Evolutionary conservation across 1,284 basidiomycete genomes (phyloP).

Genomic region (Ustilago shanxiensis): DNA sequence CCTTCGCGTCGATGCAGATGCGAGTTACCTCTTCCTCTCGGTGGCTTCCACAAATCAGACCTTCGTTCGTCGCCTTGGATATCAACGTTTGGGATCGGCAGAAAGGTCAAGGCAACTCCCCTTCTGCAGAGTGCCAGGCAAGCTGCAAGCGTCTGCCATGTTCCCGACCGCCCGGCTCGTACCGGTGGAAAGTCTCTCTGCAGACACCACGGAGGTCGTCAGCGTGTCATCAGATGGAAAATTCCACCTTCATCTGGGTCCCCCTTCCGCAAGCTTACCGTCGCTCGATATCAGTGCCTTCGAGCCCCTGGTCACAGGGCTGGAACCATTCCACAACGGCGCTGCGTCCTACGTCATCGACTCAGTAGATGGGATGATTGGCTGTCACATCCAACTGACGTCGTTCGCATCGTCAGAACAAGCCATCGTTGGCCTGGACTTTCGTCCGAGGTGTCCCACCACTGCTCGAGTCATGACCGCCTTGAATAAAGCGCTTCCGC

Average conservation of each 20-base stretch:
- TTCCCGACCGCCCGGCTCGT: constrained; percentile 10
- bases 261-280: constrained; percentile 14
- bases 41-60: constrained; percentile 29
- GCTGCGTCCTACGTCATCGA: constrained; percentile 1
- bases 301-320: constrained; percentile 8
- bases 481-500: constrained; percentile 12
- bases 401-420: neutral
- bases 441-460: constrained; percentile 24
- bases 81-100: constrained; percentile 14
- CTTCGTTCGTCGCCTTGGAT: constrained; percentile 36
- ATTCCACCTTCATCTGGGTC: constrained; percentile 33
- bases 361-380: neutral
- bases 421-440: constrained; percentile 9
- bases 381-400: constrained; percentile 7
- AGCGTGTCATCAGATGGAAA: constrained; percentile 8
- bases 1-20: constrained; percentile 10
- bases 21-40: constrained; percentile 31
- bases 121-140: constrained; percentile 32
- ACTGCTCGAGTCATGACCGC: constrained; percentile 15
- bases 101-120: constrained; percentile 21
- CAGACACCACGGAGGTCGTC: constrained; percentile 23
- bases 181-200: constrained; percentile 6
- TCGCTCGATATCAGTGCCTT: constrained; percentile 27
- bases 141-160: constrained; percentile 10
- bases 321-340: neutral